Evolutionary conservation across 331 rosid genomes (phyloP).

Genomic region (Spiraea crenata): DNA sequence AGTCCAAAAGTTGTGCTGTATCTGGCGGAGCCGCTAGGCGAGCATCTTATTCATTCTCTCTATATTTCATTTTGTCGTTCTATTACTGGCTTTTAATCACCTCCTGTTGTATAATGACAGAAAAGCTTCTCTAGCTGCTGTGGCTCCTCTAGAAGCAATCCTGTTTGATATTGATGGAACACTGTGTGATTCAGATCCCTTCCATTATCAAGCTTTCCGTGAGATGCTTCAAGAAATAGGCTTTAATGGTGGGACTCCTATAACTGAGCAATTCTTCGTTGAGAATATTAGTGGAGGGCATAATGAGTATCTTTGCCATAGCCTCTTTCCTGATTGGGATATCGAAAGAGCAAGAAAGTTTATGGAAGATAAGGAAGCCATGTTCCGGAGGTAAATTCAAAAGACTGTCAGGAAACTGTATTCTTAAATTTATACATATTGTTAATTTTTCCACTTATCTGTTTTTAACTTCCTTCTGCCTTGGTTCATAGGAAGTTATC

Average conservation of each 20-base stretch:
- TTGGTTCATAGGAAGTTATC: not conserved
- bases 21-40: not conserved
- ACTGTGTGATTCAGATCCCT: conserved; percentile 48
- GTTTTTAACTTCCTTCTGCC: not conserved
- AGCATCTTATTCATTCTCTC: not conserved
- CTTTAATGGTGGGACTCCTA: conserved; percentile 45
- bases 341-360: conserved; percentile 33
- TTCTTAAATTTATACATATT: not conserved
- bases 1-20: not conserved
- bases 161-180: conserved; percentile 54
- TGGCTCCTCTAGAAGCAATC: conserved; percentile 43
- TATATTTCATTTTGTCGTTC: not conserved
- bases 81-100: not conserved
- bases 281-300: conserved; percentile 40
- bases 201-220: conserved; percentile 39
- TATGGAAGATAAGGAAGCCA: conserved; percentile 35
- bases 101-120: conserved; percentile 17
- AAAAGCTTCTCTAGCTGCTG: conserved; percentile 20
- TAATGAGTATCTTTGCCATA: conserved; percentile 35
- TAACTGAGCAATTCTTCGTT: conserved; percentile 42
- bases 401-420: not conserved
- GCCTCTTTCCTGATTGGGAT: conserved; percentile 45
- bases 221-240: conserved; percentile 45
- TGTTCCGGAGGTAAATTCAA: conserved; percentile 34
- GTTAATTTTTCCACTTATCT: not conserved